These are phyloP conservation scores for Phylloporus sp. DNA, from an alignment of 1,284 basidiomycete genomes.

Conservation along the genomic window DNA sequence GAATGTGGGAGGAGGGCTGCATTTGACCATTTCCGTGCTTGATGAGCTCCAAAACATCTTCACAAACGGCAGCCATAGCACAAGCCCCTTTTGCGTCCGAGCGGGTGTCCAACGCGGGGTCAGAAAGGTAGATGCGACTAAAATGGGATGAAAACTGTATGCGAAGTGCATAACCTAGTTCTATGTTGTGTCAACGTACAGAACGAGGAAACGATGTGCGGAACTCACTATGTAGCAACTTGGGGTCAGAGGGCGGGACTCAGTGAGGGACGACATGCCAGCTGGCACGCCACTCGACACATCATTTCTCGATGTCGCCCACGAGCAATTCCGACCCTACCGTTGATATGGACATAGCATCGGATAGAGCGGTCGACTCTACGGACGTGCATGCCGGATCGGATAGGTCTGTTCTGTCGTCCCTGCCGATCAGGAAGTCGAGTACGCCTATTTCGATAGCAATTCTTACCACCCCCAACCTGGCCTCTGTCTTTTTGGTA, in stretches of 20 bases:
- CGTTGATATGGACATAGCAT: neutral
- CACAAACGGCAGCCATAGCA: conserved; percentile 51
- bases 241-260: conserved; percentile 52
- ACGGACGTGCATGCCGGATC: conserved; percentile 34
- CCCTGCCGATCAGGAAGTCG: conserved; percentile 54
- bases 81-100: conserved; percentile 56
- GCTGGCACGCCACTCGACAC: conserved; percentile 54
- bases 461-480: conserved; percentile 50
- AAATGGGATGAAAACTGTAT: conserved; percentile 53
- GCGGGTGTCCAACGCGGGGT: conserved; percentile 43
- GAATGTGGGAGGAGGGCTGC: conserved; percentile 27
- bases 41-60: conserved; percentile 61
- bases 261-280: conserved; percentile 51
- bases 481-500: conserved; percentile 52
- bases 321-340: conserved; percentile 25
- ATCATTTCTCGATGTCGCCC: conserved; percentile 52
- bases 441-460: conserved; percentile 62
- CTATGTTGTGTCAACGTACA: conserved; percentile 34
- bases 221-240: conserved; percentile 48
- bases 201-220: neutral
- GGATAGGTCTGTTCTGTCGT: conserved; percentile 30
- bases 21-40: conserved; percentile 53
- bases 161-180: conserved; percentile 57
- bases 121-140: conserved; percentile 53
- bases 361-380: conserved; percentile 4